These are phyloP conservation scores for Brassica nigra DNA, from an alignment of 345 rosid species.

Conservation along the genomic window DNA sequence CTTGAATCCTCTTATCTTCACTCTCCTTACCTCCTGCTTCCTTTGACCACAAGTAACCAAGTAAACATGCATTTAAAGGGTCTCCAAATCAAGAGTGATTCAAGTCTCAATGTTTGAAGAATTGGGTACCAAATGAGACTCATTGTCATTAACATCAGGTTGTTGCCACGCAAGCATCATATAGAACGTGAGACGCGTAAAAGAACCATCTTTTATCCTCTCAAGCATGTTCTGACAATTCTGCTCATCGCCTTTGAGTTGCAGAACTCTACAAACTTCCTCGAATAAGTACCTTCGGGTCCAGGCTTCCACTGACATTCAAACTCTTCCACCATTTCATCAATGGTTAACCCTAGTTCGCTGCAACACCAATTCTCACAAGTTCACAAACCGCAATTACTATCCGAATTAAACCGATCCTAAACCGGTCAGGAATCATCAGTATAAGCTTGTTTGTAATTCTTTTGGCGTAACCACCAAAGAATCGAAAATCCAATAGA, in stretches of 20 bases:
- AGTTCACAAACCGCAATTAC: not conserved
- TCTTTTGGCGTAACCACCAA: not conserved
- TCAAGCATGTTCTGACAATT: constrained; percentile 54
- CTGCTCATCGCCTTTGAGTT: constrained; percentile 48
- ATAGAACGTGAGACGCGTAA: constrained; percentile 69
- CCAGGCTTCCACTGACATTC: constrained; percentile 64
- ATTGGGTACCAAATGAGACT: constrained; percentile 36
- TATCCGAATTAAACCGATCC: not conserved
- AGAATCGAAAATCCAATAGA: not conserved
- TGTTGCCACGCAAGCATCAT: constrained; percentile 91
- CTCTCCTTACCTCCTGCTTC: constrained; percentile 63
- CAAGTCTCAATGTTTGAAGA: not conserved
- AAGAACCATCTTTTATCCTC: constrained; percentile 65
- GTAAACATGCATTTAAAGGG: not conserved
- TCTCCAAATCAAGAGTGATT: not conserved
- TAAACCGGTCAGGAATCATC: not conserved
- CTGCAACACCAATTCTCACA: constrained; percentile 42
- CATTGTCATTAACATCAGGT: constrained; percentile 53
- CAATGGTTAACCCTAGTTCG: constrained; percentile 48
- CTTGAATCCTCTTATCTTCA: constrained; percentile 54
- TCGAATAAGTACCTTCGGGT: constrained; percentile 49
- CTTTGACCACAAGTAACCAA: constrained; percentile 43
- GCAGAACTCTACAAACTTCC: constrained; percentile 75
- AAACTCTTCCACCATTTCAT: constrained; percentile 63
- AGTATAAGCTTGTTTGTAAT: not conserved